Evolutionary conservation across 2,329 filamentous ascomycete species (phyloP), one percentile per base, ranked within the genome.

Genomic region (Iodosphaeria phyllophila): DNA sequence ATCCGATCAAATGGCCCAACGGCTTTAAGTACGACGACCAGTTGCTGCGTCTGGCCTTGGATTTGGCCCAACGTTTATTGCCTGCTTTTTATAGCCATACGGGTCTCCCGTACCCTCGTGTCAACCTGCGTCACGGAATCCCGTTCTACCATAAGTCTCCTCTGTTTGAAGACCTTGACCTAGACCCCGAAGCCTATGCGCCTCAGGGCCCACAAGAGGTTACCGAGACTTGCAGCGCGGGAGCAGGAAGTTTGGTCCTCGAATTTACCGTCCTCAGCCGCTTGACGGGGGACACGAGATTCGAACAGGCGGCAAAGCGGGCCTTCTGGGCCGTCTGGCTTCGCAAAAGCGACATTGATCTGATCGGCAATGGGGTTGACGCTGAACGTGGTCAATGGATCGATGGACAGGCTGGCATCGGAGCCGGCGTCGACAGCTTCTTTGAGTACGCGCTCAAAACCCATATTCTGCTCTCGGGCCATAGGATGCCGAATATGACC

Each of bases 291-390:
- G 80, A 95, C 43, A 55, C 63, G 7, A 69, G 78, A n/a, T 98
- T 92, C 39, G 89, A 98, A 47, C 70, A 77, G 40, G 62, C 79
- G 10, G 86, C 80, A 1, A 95, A 95, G 48, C 62, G 78, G 28
- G 86, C 89, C 1, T 98, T 98, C 41, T 93, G 86, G 83, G 77
- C 84, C 13, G 80, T 98, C n/a, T 98, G 89, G 89, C 60, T 74
- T 21, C 64, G 79, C 28, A 68, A 84, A 34, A 93, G 80, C 44
- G 66, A 72, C 20, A 80, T 92, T 38, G 82, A 80, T 4, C 59
- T 98, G 13, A 74, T 98, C 33, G 89, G 86, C 6, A 77, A 82
- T 29, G 86, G 84, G 3, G 83, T 98, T 32, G 86, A 92, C 51
- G 80, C 83, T 2, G 86, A 95, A 43, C 76, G 71, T 15, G 89